Base-by-base conservation (phyloP, 2,329 filamentous ascomycete species). In the Aureobasidium sp. region DNA sequence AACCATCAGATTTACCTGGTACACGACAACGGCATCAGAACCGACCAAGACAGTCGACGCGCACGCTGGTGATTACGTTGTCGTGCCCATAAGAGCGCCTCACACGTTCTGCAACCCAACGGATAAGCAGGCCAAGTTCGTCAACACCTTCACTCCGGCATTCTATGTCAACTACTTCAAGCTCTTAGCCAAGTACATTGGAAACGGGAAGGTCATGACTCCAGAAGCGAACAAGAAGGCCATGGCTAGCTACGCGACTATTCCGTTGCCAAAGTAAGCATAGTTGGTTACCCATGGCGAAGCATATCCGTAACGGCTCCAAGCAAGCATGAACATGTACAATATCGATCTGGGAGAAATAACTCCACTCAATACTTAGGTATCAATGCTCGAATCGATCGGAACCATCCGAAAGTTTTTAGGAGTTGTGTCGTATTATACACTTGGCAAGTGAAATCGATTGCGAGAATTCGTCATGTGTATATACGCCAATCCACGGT, bases 121-220 rank as follows among this genome's bases (percentile, higher is more conserved):
- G 47, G 78, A 82, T 27, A 75, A 80, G 66, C 80, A 82, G 64
- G 78, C 80, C 3, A 77, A 76, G 65, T 81, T 85, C 69, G 78
- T 83, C 74, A 84, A 83, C 68, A 84, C 82, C 0, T 81, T 77
- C 63, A 84, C 81, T 27, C 82, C 82, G 0, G 79, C 78, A 2
- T 83, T 81, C 66, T 84, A 83, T 66, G 80, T 84, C 65, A 79
- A 82, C 63, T 84, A 84, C 67, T 84, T 84, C 71, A 81, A 80
- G 72, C 71, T 82, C 47, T 66, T 84, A 67, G 74, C 76, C 12
- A 72, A 75, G 66, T 68, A 82, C 13, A 51, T 57, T 32, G 75
- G 76, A 61, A 71, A 73, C 17, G 78, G 79, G 53, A 75, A 75
- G 66, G 72, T 73, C 64, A 75, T 82, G 69, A 79, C 76, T 17